A percentile compares a stretch with the other conserved stretches of the same genome.
phyloP scores from a whole-genome alignment of 805 yeast species.

The Candida peoriensis region DNA sequence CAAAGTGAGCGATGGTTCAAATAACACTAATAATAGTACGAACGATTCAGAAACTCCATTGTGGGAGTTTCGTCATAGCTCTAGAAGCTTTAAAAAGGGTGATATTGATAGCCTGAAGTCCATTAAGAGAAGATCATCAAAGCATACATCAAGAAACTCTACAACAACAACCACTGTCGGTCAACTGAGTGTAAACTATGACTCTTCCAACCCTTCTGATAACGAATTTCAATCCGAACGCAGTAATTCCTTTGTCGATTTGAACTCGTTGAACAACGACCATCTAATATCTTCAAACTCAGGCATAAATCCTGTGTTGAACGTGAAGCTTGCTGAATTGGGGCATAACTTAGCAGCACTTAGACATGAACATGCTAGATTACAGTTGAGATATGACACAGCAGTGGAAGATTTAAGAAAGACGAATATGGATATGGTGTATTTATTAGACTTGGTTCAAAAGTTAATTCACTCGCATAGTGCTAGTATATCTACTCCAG shows the following conservation, averaged over 20 bases:
- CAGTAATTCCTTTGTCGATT: conserved; percentile 16
- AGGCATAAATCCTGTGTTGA: conserved; percentile 19
- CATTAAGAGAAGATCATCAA: conserved; percentile 73
- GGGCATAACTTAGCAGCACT: conserved; percentile 32
- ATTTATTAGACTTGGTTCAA: conserved; percentile 43
- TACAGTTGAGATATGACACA: conserved; percentile 42
- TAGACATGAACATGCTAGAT: conserved; percentile 36
- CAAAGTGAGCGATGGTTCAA: conserved; percentile 40
- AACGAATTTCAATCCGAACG: conserved; percentile 18
- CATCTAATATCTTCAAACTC: conserved; percentile 4
- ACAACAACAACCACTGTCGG: conserved; percentile 4
- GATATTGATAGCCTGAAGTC: conserved; percentile 66
- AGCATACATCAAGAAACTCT: conserved; percentile 21
- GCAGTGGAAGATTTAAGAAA: conserved; percentile 43
- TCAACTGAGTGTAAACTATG: conserved; percentile 1
- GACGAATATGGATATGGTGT: conserved; percentile 49
- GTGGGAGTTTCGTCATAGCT: conserved; percentile 91
- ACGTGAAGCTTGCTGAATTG: conserved; percentile 31
- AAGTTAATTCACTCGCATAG: conserved; percentile 18
- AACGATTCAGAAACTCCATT: conserved; percentile 19
- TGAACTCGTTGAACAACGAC: conserved; percentile 3
- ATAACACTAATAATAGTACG: conserved; percentile 4
- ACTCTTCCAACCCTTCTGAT: conserved; percentile 13
- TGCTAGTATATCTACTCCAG: conserved; percentile 3
- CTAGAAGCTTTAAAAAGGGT: conserved; percentile 75